These are phyloP conservation scores for Kwoniella europaea DNA, from an alignment of 768 basidiomycete genomes.

Conservation along the genomic window DNA sequence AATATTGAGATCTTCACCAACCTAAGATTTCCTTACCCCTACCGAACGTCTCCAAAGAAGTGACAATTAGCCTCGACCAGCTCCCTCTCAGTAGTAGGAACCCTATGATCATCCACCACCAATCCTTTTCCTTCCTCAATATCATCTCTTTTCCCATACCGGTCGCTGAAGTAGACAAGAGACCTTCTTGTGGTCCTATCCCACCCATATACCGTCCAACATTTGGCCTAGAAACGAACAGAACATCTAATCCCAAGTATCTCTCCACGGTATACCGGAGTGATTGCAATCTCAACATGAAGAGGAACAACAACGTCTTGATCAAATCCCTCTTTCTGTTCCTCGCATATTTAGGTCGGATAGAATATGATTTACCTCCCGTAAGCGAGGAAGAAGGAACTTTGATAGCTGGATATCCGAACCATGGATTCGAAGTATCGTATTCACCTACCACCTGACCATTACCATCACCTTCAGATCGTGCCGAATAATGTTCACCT, in stretches of 20 bases:
- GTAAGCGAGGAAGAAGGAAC: slow-evolving; percentile 24
- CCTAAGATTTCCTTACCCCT: slow-evolving; percentile 40
- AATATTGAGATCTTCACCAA: background rate
- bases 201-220: slow-evolving; percentile 4
- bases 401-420: slow-evolving; percentile 54
- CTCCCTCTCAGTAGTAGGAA: slow-evolving; percentile 46
- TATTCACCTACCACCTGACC: slow-evolving; percentile 3
- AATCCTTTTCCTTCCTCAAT: slow-evolving; percentile 36
- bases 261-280: slow-evolving; percentile 43
- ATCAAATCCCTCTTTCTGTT: slow-evolving; percentile 55
- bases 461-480: background rate
- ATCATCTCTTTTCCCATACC: slow-evolving; percentile 3
- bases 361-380: slow-evolving; percentile 10
- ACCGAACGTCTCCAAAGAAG: slow-evolving; percentile 38
- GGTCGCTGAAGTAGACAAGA: background rate
- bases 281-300: slow-evolving; percentile 50
- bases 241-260: slow-evolving; percentile 29
- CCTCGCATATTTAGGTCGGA: slow-evolving; percentile 47
- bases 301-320: slow-evolving; percentile 55
- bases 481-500: background rate
- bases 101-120: slow-evolving; percentile 47
- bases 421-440: slow-evolving; percentile 52
- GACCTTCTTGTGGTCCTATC: background rate
- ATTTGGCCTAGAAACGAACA: background rate
- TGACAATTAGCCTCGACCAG: slow-evolving; percentile 37